These are phyloP conservation scores for Phytophthora citricola DNA, from an alignment of 352 stramenopile species.

Conservation along the genomic window DNA sequence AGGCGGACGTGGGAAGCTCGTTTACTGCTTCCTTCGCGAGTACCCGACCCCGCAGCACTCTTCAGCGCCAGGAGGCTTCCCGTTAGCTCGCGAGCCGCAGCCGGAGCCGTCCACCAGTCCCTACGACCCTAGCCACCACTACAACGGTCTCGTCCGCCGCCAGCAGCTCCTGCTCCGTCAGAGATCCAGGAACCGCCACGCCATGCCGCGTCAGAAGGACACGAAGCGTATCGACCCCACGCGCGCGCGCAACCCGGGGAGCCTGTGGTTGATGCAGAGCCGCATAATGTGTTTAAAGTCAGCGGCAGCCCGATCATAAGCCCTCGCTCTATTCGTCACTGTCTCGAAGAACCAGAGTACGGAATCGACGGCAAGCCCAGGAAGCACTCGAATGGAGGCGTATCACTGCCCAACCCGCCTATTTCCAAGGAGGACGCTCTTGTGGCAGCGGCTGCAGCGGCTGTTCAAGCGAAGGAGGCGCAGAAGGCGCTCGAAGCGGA, in stretches of 20 bases:
- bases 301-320: conserved; percentile 74
- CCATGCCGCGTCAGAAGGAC: conserved; percentile 63
- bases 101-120: conserved; percentile 6
- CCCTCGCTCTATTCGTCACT: conserved; percentile 72
- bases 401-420: conserved; percentile 22
- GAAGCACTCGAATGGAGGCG: conserved; percentile 35
- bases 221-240: conserved; percentile 60
- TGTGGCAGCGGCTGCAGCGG: conserved; percentile 31
- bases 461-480: conserved; percentile 44
- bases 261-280: conserved; percentile 34
- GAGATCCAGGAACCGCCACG: conserved; percentile 4
- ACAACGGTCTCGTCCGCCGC: conserved; percentile 25
- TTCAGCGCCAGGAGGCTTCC: conserved; percentile 26
- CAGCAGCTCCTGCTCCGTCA: conserved; percentile 22
- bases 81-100: conserved; percentile 26
- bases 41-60: conserved; percentile 25
- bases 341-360: conserved; percentile 61
- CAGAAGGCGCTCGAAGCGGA: conserved; percentile 50
- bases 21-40: conserved; percentile 44
- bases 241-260: conserved; percentile 31
- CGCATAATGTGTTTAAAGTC: conserved; percentile 61
- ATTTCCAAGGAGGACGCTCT: conserved; percentile 32
- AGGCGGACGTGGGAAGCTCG: conserved; percentile 43
- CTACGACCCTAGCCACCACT: conserved; percentile 34
- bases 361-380: conserved; percentile 52